Conservation (phyloP, 202 grass and related monocot genomes). For the Schoenoplectus triqueter region DNA sequence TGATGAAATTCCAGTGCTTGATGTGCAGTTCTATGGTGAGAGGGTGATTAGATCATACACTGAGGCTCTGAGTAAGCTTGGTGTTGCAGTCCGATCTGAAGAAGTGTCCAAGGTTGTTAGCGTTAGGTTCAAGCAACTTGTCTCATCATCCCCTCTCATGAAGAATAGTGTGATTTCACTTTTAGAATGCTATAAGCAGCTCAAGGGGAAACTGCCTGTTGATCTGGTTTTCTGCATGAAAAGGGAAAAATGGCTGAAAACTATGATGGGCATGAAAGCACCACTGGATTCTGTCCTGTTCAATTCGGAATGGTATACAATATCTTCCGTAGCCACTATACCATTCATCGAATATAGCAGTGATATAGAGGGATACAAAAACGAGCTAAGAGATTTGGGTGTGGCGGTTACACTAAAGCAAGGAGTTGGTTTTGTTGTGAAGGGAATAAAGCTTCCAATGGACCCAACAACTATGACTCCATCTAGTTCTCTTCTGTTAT, state of each 20-base stretch:
- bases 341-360: slow-evolving; percentile 58
- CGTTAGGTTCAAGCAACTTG: slow-evolving; percentile 41
- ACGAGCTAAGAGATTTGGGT: slow-evolving; percentile 53
- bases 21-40: slow-evolving; percentile 55
- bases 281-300: slow-evolving; percentile 50
- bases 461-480: slow-evolving; percentile 33
- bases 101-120: slow-evolving; percentile 51
- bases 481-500: slow-evolving; percentile 39
- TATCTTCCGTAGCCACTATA: slow-evolving; percentile 49
- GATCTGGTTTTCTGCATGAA: slow-evolving; percentile 41
- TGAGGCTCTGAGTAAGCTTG: slow-evolving; percentile 51
- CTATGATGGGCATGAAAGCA: slow-evolving; percentile 52
- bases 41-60: slow-evolving; percentile 40
- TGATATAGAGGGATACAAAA: slow-evolving; percentile 53
- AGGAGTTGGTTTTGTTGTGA: slow-evolving; percentile 49
- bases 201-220: slow-evolving; percentile 26
- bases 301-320: slow-evolving; percentile 48
- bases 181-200: slow-evolving; percentile 43
- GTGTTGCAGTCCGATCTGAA: slow-evolving; percentile 45
- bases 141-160: slow-evolving; percentile 33
- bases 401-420: slow-evolving; percentile 47
- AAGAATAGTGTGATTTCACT: slow-evolving; percentile 48
- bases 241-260: slow-evolving; percentile 52
- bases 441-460: slow-evolving; percentile 56
- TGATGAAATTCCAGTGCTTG: slow-evolving; percentile 46